Evolutionary conservation across 768 basidiomycete species (phyloP), one percentile per base, ranked within the genome.

Genomic region (Ephemerocybe angulata): DNA sequence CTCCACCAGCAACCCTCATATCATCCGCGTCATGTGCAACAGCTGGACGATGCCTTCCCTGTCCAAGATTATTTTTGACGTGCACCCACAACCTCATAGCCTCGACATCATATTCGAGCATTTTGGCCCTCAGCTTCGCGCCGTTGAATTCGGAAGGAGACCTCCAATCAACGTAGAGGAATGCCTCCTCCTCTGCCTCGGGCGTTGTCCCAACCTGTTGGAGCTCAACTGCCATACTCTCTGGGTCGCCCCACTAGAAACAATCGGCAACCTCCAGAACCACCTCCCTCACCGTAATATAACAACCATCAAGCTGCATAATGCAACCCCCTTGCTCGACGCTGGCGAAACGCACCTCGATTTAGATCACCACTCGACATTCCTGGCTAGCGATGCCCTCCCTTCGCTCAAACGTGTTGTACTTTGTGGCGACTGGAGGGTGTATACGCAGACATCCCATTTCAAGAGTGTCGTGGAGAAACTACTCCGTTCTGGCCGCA

Each of bases 101-200:
- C 57, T 81, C 56, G 71, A 76, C 35, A 63, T 65, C 27, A 54
- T 86, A 21, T 85, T 82, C 83, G 67, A 73, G 30, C 59, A 60
- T 17, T 77, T 80, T 49, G 84, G 84, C 24, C 54, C 59, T 43
- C 81, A 80, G 55, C 73, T 87, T 42, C 69, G 71, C 52, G 74
- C 71, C 1, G 71, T 86, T 22, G 85, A 87, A 61, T 76, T 87
- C 53, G 85, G 85, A 30, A 75, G 69, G 57, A 77, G 81, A 63
- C 59, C 83, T 28, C 78, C 74, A 37, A 87, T 87, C 65, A 69
- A 77, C 41, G 64, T 80, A 52, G 63, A 62, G 40, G 84, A 87
- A 60, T 66, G 75, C 54, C 67, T 87, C 48, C 62, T 75, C 4
- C 50, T 63, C 6, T 76, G 83, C 61, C 67, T 88, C 41, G 68